Conservation (phyloP, 2,329 filamentous ascomycete species). For the Curvularia sp. region DNA sequence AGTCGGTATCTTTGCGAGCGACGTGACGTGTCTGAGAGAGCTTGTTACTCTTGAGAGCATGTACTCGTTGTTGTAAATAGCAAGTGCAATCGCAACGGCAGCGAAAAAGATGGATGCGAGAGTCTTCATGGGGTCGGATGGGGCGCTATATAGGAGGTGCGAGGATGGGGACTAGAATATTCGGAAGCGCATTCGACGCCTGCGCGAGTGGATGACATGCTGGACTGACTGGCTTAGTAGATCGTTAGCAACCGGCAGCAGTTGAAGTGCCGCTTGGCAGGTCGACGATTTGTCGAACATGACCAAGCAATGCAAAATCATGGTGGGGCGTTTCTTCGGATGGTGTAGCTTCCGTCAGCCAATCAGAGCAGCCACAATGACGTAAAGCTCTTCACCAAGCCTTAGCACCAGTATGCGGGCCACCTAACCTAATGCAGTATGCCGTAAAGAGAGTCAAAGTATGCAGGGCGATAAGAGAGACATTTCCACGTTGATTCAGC, state of each 20-base stretch:
- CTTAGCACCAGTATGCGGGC: background rate
- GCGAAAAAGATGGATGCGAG: slow-evolving; percentile 53
- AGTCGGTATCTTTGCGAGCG: slow-evolving; percentile 27
- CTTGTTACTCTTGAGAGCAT: slow-evolving; percentile 51
- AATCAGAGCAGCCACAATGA: slow-evolving; percentile 9
- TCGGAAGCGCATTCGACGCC: slow-evolving; percentile 29
- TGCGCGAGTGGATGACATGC: slow-evolving; percentile 22
- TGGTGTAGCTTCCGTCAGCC: slow-evolving; percentile 11
- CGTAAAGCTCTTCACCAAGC: slow-evolving; percentile 2
- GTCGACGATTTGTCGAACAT: slow-evolving; percentile 28
- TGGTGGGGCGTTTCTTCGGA: slow-evolving; percentile 4
- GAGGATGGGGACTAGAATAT: slow-evolving; percentile 39
- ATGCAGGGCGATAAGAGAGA: too few species aligned
- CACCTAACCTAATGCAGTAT: too few species aligned
- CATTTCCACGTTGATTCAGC: too few species aligned
- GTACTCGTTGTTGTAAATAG: slow-evolving; percentile 49
- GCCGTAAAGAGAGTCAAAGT: too few species aligned
- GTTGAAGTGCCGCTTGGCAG: slow-evolving; percentile 16
- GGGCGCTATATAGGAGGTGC: slow-evolving; percentile 44
- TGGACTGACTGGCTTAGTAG: slow-evolving; percentile 36
- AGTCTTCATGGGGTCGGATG: slow-evolving; percentile 46
- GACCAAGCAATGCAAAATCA: slow-evolving; percentile 29
- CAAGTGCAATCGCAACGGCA: slow-evolving; percentile 52
- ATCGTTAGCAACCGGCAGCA: slow-evolving; percentile 35
- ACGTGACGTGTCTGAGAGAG: slow-evolving; percentile 39